Percentiles rank a stretch among this genome's conserved stretches.
Evolutionary conservation across 1,284 basidiomycete species (phyloP).

Genomic region (Apiotrichum sp.): DNA sequence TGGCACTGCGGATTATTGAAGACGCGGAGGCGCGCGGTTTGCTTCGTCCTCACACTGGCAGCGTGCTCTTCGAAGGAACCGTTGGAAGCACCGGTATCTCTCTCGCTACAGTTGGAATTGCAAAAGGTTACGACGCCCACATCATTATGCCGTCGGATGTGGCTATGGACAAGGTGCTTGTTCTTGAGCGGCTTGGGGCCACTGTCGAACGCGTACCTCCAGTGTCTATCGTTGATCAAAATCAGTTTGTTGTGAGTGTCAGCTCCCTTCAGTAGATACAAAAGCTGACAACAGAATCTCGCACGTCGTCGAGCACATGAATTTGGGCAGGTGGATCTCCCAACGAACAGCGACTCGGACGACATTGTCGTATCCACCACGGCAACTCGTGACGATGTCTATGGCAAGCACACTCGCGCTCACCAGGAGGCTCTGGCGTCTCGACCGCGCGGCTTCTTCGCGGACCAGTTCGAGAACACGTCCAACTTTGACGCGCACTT

Average conservation of each 20-base stretch:
- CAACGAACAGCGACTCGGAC: conserved; percentile 23
- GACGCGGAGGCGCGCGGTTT: conserved; percentile 83
- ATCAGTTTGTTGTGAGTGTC: conserved; percentile 62
- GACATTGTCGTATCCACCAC: conserved; percentile 54
- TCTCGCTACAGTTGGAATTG: conserved; percentile 83
- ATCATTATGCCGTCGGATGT: conserved; percentile 95
- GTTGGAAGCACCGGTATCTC: conserved; percentile 97
- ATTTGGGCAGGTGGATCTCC: conserved; percentile 56
- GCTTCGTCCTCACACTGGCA: conserved; percentile 78
- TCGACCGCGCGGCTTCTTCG: conserved; percentile 56
- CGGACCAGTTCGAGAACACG: conserved; percentile 92
- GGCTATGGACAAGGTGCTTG: conserved; percentile 78
- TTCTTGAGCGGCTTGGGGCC: conserved; percentile 78
- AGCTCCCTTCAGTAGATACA: too few relatives aligned
- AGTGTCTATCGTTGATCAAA: conserved; percentile 84
- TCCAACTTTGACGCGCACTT: conserved; percentile 89
- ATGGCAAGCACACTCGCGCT: not conserved
- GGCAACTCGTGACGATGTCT: conserved; percentile 49
- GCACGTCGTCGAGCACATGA: conserved; percentile 67
- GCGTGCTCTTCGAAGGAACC: conserved; percentile 94
- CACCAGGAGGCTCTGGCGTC: conserved; percentile 18
- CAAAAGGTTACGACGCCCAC: conserved; percentile 57
- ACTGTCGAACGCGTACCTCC: conserved; percentile 77
- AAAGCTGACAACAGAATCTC: conserved; percentile 57
- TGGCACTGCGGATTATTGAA: conserved; percentile 84